Evolutionary conservation across 2,329 filamentous ascomycete species (phyloP), one percentile per base, ranked within the genome.

Genomic region (Neophaeococcomyces aloes): DNA sequence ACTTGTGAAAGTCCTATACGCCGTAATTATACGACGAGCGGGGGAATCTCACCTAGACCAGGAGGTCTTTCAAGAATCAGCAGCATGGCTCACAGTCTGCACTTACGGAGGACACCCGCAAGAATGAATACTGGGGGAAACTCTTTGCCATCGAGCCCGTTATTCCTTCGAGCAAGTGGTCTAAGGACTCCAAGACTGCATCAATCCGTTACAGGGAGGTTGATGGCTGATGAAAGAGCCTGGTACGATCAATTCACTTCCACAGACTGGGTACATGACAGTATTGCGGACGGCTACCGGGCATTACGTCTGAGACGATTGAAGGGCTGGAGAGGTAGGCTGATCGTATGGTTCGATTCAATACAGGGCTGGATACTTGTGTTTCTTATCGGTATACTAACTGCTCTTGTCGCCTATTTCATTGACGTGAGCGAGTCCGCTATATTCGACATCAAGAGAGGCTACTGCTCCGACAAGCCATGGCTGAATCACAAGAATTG

Each of bases 171-270:
- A 21, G 19, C 39, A 8, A 23, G 4, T 19, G 53, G 46, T 8
- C 41, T 55, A 8, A 42, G 53, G 8, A 55, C 53, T 7, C 53
- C 53, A 7, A 53, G 49, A 40, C 27, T 53, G n/a, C 38, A 45
- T 6, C 48, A 52, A 35, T 50, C 51, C 3, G 43, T 65, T 42
- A 83, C 80, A 56, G 67, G 71, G 27, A 80, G 78, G 3, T 65
- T 83, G 7, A 81, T 78, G 54, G 69, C 81, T 39, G 85, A 95
- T 58, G 87, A 96, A 54, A 80, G 91, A 48, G 83, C 93, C 7
- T 96, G 91, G 91, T 96, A 96, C 65, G 91, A 98, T 68, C 91
- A 98, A 64, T 94, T 94, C 58, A 94, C 87, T 4, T 94, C 86
- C 5, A 95, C 86, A 44, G 89, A 98, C 62, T 98, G 91, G 91